Evolutionary conservation across 148 eudicot genomes (phyloP), one percentile per base, ranked within the genome.

Genomic region (Linanthus parryae): DNA sequence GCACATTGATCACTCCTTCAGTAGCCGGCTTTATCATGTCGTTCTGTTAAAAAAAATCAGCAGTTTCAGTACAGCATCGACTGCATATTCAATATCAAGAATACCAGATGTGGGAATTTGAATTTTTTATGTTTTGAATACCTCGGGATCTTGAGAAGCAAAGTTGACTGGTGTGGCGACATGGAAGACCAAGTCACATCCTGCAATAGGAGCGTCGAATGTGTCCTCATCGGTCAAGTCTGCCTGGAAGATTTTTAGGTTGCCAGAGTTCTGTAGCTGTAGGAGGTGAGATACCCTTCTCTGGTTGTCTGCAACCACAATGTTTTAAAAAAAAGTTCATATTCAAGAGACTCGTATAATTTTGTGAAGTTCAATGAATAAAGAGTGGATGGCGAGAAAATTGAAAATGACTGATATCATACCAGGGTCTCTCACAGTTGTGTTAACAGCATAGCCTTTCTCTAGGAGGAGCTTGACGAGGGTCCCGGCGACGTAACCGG

Each of bases 11-110:
- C 29, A 75, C 77, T 26, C 88, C 88, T 56, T 72, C 41, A 24
- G 72, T 60, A 13, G 88, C 88, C 22, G 88, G 88, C 59, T 73
- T 75, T 27, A 82, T 82, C 84, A 82, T 82, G 58, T 82, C 88
- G 58, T 75, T 78, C 88, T 81, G 60, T 48, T 58, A 44, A 48
- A 58, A 15, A 38, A 11, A 49, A 28, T 20, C 27, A 2, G 16
- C 7, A 28, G 28, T n/a, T n/a, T n/a, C n/a, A n/a, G n/a, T n/a
- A n/a, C n/a, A n/a, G n/a, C n/a, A n/a, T n/a, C n/a, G n/a, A n/a
- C n/a, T n/a, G n/a, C n/a, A n/a, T n/a, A n/a, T n/a, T n/a, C n/a
- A n/a, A n/a, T n/a, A n/a, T n/a, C n/a, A n/a, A n/a, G n/a, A n/a
- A n/a, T n/a, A n/a, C n/a, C n/a, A n/a, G n/a, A n/a, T n/a, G n/a